These are phyloP conservation scores for Heracleum sosnowskyi DNA, from an alignment of 129 eudicot species.

Conservation along the genomic window DNA sequence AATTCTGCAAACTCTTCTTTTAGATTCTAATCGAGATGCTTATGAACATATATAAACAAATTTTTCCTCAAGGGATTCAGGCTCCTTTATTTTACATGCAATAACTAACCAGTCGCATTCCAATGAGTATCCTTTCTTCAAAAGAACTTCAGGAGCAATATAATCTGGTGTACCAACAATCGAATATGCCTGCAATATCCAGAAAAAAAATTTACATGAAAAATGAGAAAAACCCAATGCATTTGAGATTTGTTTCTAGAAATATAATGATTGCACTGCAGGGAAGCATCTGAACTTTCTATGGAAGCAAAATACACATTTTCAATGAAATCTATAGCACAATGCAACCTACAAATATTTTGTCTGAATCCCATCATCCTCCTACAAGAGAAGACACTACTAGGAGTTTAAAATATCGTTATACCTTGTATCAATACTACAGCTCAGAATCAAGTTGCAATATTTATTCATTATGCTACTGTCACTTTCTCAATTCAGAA, in stretches of 20 bases:
- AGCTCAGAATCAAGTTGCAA: too few relatives aligned
- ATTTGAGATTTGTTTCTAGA: not conserved
- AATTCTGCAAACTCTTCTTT: not conserved
- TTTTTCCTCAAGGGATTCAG: not conserved
- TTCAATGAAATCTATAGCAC: not conserved
- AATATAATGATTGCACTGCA: not conserved
- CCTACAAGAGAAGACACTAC: not conserved
- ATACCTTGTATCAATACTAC: too few relatives aligned
- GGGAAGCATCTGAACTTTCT: not conserved
- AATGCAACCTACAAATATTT: not conserved
- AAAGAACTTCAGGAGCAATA: constrained; percentile 15
- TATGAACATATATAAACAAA: not conserved
- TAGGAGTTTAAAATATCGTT: too few relatives aligned
- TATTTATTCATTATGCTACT: too few relatives aligned
- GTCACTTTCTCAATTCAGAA: too few relatives aligned
- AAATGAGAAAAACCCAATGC: not conserved
- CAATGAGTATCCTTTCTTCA: constrained; percentile 9
- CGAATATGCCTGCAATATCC: constrained; percentile 13
- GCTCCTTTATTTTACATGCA: not conserved
- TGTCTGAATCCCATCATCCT: not conserved
- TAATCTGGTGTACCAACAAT: constrained; percentile 15
- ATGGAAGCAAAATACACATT: not conserved
- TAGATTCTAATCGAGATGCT: not conserved
- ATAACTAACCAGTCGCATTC: constrained; percentile 13
- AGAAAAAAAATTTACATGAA: not conserved